Evolutionary conservation across 1,284 basidiomycete genomes (phyloP).

Genomic region (Malassezia pachydermatis): DNA sequence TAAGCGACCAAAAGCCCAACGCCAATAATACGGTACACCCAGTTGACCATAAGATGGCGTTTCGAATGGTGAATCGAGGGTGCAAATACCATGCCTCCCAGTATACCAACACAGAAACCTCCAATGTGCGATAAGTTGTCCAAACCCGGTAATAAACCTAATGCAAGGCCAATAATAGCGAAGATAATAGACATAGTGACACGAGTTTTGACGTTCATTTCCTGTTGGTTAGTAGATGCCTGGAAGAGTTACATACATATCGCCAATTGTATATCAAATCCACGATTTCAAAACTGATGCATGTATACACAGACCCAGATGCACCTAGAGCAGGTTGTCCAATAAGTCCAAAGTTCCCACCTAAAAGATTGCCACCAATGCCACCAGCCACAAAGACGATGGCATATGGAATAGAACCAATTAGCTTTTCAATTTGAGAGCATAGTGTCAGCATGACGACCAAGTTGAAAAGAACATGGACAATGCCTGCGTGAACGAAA

Average conservation of each 20-base stretch:
- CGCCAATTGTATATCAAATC: slow-evolving; percentile 88
- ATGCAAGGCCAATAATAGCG: slow-evolving; percentile 67
- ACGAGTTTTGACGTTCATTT: slow-evolving; percentile 49
- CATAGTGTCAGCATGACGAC: slow-evolving; percentile 70
- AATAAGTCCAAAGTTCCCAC: slow-evolving; percentile 76
- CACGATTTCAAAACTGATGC: slow-evolving; percentile 67
- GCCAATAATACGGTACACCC: slow-evolving; percentile 63
- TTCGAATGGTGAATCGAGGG: slow-evolving; percentile 70
- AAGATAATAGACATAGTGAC: slow-evolving; percentile 73
- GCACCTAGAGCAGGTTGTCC: slow-evolving; percentile 88
- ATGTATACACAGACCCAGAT: slow-evolving; percentile 80
- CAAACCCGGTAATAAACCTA: slow-evolving; percentile 55
- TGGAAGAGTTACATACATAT: slow-evolving; percentile 59
- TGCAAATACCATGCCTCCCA: slow-evolving; percentile 67
- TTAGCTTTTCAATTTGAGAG: slow-evolving; percentile 57
- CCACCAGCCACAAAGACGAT: slow-evolving; percentile 78
- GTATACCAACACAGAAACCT: slow-evolving; percentile 51
- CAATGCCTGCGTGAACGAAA: slow-evolving; percentile 81
- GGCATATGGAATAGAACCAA: slow-evolving; percentile 65
- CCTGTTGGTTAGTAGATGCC: slow-evolving; percentile 10
- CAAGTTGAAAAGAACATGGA: slow-evolving; percentile 76
- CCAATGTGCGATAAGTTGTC: slow-evolving; percentile 52
- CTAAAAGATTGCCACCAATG: slow-evolving; percentile 65
- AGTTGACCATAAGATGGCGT: slow-evolving; percentile 64
- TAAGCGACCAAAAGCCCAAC: slow-evolving; percentile 66